These are phyloP conservation scores for Fusarium euwallaceae DNA, from an alignment of 2,329 filamentous ascomycete species.

Conservation along the genomic window DNA sequence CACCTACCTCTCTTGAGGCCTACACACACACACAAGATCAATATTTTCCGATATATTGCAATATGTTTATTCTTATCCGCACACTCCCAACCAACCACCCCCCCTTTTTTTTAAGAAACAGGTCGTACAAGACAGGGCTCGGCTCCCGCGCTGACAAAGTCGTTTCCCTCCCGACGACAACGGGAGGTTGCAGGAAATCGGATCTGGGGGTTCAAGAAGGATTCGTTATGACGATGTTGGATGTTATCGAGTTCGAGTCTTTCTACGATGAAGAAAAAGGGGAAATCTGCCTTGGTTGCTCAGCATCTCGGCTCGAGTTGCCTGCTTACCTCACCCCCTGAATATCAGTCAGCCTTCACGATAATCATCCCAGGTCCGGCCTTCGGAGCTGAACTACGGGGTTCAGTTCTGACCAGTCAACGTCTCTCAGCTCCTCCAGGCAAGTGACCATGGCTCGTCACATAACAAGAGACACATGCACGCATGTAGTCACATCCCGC, in stretches of 20 bases:
- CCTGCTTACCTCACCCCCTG: not conserved
- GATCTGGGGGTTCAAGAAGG: not conserved
- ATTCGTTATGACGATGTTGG: not conserved
- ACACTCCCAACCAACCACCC: not conserved
- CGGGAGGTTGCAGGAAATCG: not conserved
- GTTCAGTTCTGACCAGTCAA: not conserved
- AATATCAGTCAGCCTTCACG: not conserved
- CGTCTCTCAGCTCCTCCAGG: not conserved
- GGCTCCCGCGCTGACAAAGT: not conserved
- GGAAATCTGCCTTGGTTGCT: not conserved
- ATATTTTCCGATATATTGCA: conserved; percentile 2
- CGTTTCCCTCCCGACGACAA: not conserved
- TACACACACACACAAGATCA: not conserved
- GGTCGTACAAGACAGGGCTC: not conserved
- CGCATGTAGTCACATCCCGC: conserved; percentile 7
- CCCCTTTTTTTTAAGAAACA: not conserved
- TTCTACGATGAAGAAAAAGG: not conserved
- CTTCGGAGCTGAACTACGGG: not conserved
- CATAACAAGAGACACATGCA: conserved; percentile 13
- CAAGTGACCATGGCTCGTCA: not conserved
- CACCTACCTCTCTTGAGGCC: not conserved
- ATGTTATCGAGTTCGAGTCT: not conserved
- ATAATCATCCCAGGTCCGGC: not conserved
- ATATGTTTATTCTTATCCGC: not conserved
- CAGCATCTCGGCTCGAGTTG: not conserved